Base-by-base conservation (phyloP, 148 eudicot species). In the Vaccinium corymbosum region DNA sequence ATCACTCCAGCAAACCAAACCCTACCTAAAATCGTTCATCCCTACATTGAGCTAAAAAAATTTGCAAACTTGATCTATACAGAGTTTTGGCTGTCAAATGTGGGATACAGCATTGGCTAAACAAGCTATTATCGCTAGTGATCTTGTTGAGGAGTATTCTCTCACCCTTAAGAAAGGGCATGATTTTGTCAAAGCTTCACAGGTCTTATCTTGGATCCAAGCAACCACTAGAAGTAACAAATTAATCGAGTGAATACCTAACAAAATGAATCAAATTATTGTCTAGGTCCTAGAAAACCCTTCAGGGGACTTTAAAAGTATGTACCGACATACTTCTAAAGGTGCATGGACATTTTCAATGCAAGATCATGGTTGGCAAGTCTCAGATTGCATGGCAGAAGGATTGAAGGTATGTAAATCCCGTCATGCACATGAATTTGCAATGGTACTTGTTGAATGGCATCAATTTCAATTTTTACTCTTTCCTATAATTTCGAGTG, bases 281-380 rank as follows among this genome's bases (percentile, higher is more conserved):
- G 74, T 83, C 38, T 52, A 92, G 94, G 88, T 93, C 9, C 81
- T 77, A 51, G 89, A 89, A 20, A 89, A 93, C 80, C 93, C 93
- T 80, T 80, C 91, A 3, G 96, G 92, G 20, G 87, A 93, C 76
- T 90, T 62, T 51, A 51, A 5, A 12, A 82, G 87, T 76, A 90
- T 89, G 96, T 91, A 90, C 56, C 87, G 93, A 35, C 92, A 90
- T 81, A 89, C 81, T 55, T 83, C 86, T 9, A 93, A 93, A 86
- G 96, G 96, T 3, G 86, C 90, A 1, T 93, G 96, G 96, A 88
- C 96, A 22, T 93, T 92, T 80, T 91, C 94, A 29, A 89, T 85
- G 59, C 92, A 89, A 86, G 97, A 92, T 83, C 94, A 93, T 79
- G 96, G 96, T 22, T 93, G 93, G 96, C 93, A 90, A 76, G 93